A percentile compares a stretch with the other conserved stretches of the same genome.
Conservation (phyloP, 1,284 basidiomycete genomes). For the Stereum hirsutum region DNA sequence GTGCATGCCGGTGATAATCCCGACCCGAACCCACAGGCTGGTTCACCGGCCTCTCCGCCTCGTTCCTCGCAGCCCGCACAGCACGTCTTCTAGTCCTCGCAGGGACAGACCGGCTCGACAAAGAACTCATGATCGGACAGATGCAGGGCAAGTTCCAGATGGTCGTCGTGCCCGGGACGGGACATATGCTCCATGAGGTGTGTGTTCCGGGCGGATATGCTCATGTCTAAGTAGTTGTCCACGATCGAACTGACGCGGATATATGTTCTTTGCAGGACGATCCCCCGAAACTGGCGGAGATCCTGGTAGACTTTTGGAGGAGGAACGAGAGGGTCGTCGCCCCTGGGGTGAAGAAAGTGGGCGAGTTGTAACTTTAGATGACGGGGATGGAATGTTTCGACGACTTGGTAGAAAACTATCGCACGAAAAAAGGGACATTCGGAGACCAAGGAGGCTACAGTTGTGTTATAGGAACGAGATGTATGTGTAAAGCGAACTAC, state of each 20-base stretch:
- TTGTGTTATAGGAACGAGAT: too few relatives aligned
- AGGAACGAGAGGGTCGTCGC: constrained; percentile 75
- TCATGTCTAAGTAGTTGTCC: constrained; percentile 1
- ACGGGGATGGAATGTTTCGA: too few relatives aligned
- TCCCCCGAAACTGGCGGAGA: constrained; percentile 70
- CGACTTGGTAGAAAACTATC: too few relatives aligned
- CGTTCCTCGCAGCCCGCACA: constrained; percentile 70
- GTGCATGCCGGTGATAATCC: too few relatives aligned
- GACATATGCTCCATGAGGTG: constrained; percentile 93
- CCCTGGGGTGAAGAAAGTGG: constrained; percentile 77
- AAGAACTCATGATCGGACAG: constrained; percentile 94
- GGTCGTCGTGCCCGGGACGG: constrained; percentile 78
- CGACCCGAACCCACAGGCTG: constrained; percentile 74
- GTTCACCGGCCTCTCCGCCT: constrained; percentile 78
- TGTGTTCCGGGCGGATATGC: constrained; percentile 14
- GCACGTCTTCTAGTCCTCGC: constrained; percentile 87
- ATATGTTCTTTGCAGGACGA: constrained; percentile 53
- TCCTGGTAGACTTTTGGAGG: constrained; percentile 85
- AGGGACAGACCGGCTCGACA: constrained; percentile 88
- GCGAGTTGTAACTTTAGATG: constrained; percentile 47
- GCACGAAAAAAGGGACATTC: too few relatives aligned
- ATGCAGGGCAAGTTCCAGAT: constrained; percentile 99
- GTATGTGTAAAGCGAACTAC: too few relatives aligned
- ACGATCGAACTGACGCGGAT: too few relatives aligned
- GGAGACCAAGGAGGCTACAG: too few relatives aligned